Conservation (phyloP, 495 filamentous ascomycete species). For the Aspergillus bertholletiae region DNA sequence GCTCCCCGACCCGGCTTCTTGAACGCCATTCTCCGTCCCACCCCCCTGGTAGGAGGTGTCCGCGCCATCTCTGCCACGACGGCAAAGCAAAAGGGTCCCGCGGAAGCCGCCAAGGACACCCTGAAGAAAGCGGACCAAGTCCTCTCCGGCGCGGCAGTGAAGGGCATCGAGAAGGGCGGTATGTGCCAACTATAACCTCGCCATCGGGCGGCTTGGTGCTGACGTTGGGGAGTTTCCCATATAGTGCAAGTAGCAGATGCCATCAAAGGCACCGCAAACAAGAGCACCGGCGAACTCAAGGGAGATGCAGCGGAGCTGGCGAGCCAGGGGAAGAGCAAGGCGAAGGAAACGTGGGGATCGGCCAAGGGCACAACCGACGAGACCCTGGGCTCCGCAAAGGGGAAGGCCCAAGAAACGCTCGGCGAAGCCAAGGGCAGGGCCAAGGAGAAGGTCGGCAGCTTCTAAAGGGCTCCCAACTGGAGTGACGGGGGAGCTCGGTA, state of each 20-base stretch:
- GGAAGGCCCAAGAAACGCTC: slow-evolving; percentile 38
- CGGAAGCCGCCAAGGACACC: slow-evolving; percentile 53
- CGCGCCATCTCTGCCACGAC: slow-evolving; percentile 33
- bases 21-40: slow-evolving; percentile 10
- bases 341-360: slow-evolving; percentile 34
- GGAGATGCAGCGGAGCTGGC: slow-evolving; percentile 39
- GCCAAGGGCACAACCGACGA: slow-evolving; percentile 43
- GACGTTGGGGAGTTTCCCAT: not conserved
- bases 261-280: slow-evolving; percentile 37
- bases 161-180: slow-evolving; percentile 60
- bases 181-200: slow-evolving; percentile 24
- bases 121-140: slow-evolving; percentile 53
- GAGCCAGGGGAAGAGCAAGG: slow-evolving; percentile 38
- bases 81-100: slow-evolving; percentile 27
- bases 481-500: not conserved
- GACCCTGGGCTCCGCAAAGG: slow-evolving; percentile 35
- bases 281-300: slow-evolving; percentile 29
- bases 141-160: slow-evolving; percentile 52
- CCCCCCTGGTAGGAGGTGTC: slow-evolving; percentile 16
- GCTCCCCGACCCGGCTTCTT: slow-evolving; percentile 16
- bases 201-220: too few species aligned
- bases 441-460: not conserved
- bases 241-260: slow-evolving; percentile 44
- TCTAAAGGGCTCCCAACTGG: not conserved
- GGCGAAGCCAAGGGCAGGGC: slow-evolving; percentile 18